Base-by-base conservation (phyloP, 495 filamentous ascomycete species). In the Physcia stellaris region DNA sequence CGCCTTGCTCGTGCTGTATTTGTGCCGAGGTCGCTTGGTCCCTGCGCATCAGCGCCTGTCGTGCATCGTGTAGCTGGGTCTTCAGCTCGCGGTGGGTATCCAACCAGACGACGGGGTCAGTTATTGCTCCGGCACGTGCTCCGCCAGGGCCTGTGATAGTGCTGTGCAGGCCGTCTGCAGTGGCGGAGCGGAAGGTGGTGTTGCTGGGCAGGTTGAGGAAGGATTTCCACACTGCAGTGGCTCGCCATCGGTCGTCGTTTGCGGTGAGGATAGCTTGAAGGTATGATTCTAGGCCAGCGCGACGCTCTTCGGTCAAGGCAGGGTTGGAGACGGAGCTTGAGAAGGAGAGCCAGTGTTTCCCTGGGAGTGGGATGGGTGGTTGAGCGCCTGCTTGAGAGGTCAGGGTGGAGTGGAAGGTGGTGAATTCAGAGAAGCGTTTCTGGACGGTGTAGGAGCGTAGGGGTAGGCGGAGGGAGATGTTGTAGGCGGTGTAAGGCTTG, bases 381-480 rank as follows among this genome's bases (percentile, higher is more conserved):
- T 70, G 48, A 11, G 60, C 26, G 56, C 75, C 75, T 34, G 78
- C 74, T 48, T 77, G 66, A 41, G 69, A 59, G 48, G 64, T 65
- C 6, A 98, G 74, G 18, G 70, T 48, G n/a, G 56, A 49, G 65
- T 98, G 77, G 40, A 98, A 78, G 42, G 71, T 56, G 32, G 67
- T 62, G 61, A 98, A 96, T 56, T 96, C 92, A 39, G 79, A 87
- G 71, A 95, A 98, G 50, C 90, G 86, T 61, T 95, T 95, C 45
- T 79, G 75, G 43, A 94, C 68, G 52, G 79, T 80, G 55, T 85
- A 84, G 37, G 83, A 85, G 42, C 85, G 81, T 37, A 98, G 75
- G 6, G 90, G 86, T 3, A 88, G 77, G 42, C 83, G 79, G 47
- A 95, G 68, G 24, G 76, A 79, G 57, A 96, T 86, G 66, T 90